These are phyloP conservation scores for Inosperma sp. DNA, from an alignment of 768 basidiomycete species.

Conservation along the genomic window DNA sequence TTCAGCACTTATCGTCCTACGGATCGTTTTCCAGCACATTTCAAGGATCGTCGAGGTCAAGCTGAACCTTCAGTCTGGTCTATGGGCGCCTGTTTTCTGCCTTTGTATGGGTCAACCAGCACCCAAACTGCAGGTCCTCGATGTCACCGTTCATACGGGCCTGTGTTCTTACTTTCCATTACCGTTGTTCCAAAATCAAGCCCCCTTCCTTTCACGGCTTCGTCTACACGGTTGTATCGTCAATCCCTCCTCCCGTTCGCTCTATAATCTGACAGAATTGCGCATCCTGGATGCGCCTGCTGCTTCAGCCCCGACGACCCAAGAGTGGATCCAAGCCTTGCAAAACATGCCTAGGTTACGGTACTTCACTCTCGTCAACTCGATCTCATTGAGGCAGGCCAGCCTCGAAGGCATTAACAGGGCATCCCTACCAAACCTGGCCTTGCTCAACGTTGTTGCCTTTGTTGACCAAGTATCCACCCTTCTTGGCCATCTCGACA, in stretches of 20 bases:
- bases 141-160: conserved; percentile 20
- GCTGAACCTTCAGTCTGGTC: conserved; percentile 19
- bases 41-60: conserved; percentile 19
- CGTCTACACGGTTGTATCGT: conserved; percentile 24
- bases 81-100: conserved; percentile 22
- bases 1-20: too few species aligned
- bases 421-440: conserved; percentile 17
- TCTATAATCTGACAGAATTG: conserved; percentile 23
- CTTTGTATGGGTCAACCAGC: conserved; percentile 22
- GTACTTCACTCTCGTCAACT: conserved; percentile 22
- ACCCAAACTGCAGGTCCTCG: conserved; percentile 20
- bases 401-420: neutral
- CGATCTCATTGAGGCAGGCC: conserved; percentile 16
- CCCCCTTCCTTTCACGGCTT: conserved; percentile 18
- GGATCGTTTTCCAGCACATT: conserved; percentile 16
- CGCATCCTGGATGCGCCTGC: conserved; percentile 12
- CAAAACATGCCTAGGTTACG: conserved; percentile 19
- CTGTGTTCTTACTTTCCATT: conserved; percentile 21
- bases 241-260: conserved; percentile 19
- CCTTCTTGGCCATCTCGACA: conserved; percentile 17
- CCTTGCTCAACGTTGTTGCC: conserved; percentile 19
- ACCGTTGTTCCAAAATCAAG: conserved; percentile 19
- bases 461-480: conserved; percentile 17
- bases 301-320: conserved; percentile 19
- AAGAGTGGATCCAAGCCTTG: conserved; percentile 20